These are phyloP conservation scores for Boletus patriciae DNA, from an alignment of 768 basidiomycete species.

Conservation along the genomic window DNA sequence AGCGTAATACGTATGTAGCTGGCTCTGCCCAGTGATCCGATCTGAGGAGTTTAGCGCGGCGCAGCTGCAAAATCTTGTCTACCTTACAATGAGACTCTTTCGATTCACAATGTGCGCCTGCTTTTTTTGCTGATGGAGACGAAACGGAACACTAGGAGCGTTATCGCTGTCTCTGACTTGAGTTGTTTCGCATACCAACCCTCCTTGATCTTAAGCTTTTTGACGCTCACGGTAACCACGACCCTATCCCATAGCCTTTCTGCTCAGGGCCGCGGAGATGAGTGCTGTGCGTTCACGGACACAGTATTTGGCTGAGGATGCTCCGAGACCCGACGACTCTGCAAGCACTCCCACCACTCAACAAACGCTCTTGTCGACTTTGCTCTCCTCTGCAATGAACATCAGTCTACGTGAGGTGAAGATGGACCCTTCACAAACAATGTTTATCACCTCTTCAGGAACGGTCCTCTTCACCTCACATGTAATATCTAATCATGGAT, in stretches of 20 bases:
- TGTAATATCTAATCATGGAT: neutral
- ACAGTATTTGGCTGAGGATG: neutral
- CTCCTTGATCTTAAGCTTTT: neutral
- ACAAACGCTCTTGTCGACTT: neutral
- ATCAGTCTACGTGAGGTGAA: conserved; percentile 19
- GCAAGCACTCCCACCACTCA: neutral
- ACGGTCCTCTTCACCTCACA: conserved; percentile 15
- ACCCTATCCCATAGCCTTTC: neutral
- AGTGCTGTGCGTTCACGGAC: neutral
- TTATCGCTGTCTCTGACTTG: neutral
- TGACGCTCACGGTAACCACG: neutral
- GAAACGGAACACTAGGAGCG: neutral
- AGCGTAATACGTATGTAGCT: too few relatives aligned
- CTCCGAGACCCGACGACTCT: neutral
- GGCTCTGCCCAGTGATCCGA: too few relatives aligned
- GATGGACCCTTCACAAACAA: conserved; percentile 6
- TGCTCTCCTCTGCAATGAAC: conserved; percentile 11
- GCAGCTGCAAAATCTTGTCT: too few relatives aligned
- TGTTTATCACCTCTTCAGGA: conserved; percentile 19
- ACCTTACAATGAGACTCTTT: too few relatives aligned
- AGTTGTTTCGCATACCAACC: too few relatives aligned
- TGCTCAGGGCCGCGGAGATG: too few relatives aligned
- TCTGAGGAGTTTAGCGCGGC: too few relatives aligned
- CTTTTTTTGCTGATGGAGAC: neutral
- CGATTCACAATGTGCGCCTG: neutral